A percentile compares a stretch with the other conserved stretches of the same genome.
Evolutionary conservation across 495 filamentous ascomycete species (phyloP).

Genomic region (Aspergillus steynii): DNA sequence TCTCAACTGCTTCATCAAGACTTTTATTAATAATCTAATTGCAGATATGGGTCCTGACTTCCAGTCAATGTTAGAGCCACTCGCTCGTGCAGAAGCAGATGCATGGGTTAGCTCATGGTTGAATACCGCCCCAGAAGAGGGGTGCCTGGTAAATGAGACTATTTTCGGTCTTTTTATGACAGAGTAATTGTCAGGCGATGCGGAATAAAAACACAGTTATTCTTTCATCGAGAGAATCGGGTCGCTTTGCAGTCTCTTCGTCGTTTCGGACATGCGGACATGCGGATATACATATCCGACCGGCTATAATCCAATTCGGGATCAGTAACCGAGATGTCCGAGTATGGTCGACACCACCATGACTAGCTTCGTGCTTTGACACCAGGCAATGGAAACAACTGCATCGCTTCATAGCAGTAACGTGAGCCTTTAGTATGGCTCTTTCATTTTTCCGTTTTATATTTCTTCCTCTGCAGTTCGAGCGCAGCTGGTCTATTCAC

Average conservation of each 20-base stretch:
- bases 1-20: neutral
- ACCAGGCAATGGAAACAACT: too few relatives aligned
- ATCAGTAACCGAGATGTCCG: neutral
- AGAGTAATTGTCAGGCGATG: neutral
- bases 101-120: neutral
- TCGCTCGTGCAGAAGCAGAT: neutral
- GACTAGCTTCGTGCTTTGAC: too few relatives aligned
- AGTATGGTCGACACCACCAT: too few relatives aligned
- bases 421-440: too few relatives aligned
- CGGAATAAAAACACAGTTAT: neutral
- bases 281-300: too few relatives aligned
- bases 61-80: neutral
- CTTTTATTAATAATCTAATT: neutral
- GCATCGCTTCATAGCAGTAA: too few relatives aligned
- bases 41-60: neutral
- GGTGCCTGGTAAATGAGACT: neutral
- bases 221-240: neutral
- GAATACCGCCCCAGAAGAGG: neutral
- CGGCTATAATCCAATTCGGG: too few relatives aligned
- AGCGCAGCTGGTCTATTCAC: too few relatives aligned
- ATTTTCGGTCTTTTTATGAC: neutral
- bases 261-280: neutral
- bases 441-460: too few relatives aligned
- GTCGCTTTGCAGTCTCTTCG: neutral
- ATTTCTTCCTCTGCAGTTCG: too few relatives aligned